Evolutionary conservation across 495 filamentous ascomycete genomes (phyloP).

Genomic region (Trichoderma reesei): DNA sequence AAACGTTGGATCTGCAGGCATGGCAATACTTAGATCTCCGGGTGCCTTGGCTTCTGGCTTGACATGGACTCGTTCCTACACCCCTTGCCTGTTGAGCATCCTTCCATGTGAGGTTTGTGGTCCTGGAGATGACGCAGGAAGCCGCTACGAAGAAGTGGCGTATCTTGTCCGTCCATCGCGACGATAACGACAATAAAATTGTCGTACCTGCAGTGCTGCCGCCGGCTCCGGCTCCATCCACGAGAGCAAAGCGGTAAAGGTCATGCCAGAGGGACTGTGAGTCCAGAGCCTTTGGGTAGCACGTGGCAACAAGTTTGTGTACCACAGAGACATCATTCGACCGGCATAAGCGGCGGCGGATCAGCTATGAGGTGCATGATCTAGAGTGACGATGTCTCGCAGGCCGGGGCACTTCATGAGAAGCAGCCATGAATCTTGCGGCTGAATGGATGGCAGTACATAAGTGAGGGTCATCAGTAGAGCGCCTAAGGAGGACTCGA

Average conservation of each 20-base stretch:
- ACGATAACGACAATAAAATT: neutral
- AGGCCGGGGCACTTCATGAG: too few relatives aligned
- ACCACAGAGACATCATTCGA: constrained; percentile 6
- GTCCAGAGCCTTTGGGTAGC: neutral
- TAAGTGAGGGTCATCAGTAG: too few relatives aligned
- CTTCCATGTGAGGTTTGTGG: neutral
- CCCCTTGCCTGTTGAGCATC: neutral
- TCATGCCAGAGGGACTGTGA: neutral
- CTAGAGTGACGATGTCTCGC: neutral
- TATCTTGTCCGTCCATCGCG: neutral
- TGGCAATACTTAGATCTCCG: neutral
- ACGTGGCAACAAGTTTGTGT: constrained; percentile 8
- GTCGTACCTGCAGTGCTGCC: neutral
- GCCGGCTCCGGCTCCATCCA: neutral
- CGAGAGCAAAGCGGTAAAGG: neutral
- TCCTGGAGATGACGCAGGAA: constrained; percentile 5
- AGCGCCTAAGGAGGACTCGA: too few relatives aligned
- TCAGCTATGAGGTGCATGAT: neutral
- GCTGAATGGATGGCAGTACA: neutral
- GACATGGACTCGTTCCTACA: too few relatives aligned
- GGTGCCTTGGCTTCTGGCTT: neutral
- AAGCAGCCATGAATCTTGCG: neutral
- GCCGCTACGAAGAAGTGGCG: neutral
- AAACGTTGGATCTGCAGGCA: neutral
- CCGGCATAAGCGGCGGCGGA: neutral